Evolutionary conservation across 495 filamentous ascomycete species (phyloP), one percentile per base, ranked within the genome.

Genomic region (Talaromyces thailandensis): DNA sequence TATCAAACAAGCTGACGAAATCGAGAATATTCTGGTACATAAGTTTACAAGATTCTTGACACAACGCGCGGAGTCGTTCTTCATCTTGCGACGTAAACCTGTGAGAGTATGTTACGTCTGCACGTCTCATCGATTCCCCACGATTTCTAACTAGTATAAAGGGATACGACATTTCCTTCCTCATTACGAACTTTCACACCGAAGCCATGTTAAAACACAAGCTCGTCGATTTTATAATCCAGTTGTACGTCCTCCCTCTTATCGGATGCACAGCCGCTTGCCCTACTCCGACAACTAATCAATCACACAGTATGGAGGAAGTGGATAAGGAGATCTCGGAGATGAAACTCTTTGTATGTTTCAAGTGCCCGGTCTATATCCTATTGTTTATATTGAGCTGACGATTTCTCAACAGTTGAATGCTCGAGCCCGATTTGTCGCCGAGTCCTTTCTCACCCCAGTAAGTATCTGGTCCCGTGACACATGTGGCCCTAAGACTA

Each of bases 261-360:
- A 31, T 57, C 8, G n/a, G n/a, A 35, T 35, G 35, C 29, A 28
- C 16, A 35, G 26, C 26, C 26, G 24, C 21, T 48, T 48, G 43
- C 16, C 43, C 43, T 48, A 9, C 43, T 48, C 43, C n/a, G 26
- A 55, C 26, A 26, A 55, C 51, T 26, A 55, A 25, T 11, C 21
- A 28, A 55, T 23, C 6, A 11, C 21, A 48, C n/a, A 55, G 51
- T 62, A 97, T 98, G 93, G 93, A 98, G 76, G 95, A 99, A 69
- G 94, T 98, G 29, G 94, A 98, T 70, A 98, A 98, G 79, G 95
- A 99, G 75, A 98, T 98, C 58, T 98, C 93, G 1, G 95, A 98
- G 76, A 97, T 98, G 94, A 99, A 99, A 84, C 85, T 99, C 64
- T 99, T 98, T 75, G 93, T 98, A 85, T 57, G 91, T 81, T 23